These are phyloP conservation scores for Podila horticola DNA, from an alignment of 192 early-diverging fungal species.

Conservation along the genomic window DNA sequence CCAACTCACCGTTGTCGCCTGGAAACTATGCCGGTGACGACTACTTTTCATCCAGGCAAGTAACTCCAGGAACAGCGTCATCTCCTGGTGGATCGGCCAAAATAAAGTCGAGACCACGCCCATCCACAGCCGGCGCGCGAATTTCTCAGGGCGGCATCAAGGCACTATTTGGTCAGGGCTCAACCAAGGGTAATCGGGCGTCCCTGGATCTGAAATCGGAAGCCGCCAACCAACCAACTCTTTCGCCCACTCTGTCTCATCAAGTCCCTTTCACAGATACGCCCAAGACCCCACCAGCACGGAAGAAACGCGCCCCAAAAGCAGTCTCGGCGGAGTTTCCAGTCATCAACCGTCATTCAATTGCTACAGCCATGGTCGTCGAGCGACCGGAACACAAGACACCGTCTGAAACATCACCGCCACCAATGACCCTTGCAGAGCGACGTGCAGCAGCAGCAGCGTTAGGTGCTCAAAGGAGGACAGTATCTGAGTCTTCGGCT, in stretches of 20 bases:
- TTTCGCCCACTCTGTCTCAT: too few relatives aligned
- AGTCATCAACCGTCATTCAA: background rate
- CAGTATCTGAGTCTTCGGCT: slow-evolving; percentile 36
- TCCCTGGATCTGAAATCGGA: slow-evolving; percentile 42
- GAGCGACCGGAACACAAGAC: background rate
- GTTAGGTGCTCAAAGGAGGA: slow-evolving; percentile 29
- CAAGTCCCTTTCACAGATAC: background rate
- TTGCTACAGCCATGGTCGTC: background rate
- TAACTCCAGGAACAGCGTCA: slow-evolving; percentile 33
- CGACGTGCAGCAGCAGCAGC: slow-evolving; percentile 42
- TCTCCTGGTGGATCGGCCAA: slow-evolving; percentile 33
- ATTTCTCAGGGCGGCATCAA: slow-evolving; percentile 48
- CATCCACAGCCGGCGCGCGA: slow-evolving; percentile 21
- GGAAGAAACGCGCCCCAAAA: slow-evolving; percentile 30
- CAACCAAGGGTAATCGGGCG: slow-evolving; percentile 23
- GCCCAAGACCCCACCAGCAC: slow-evolving; percentile 14
- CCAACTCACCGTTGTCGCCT: slow-evolving; percentile 40
- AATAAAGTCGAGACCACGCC: slow-evolving; percentile 42
- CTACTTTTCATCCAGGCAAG: slow-evolving; percentile 44
- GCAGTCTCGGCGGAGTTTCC: slow-evolving; percentile 37
- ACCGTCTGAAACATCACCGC: background rate
- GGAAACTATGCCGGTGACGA: slow-evolving; percentile 38
- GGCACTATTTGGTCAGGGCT: slow-evolving; percentile 36
- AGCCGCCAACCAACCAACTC: background rate
- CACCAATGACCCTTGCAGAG: slow-evolving; percentile 26